Conservation (phyloP, 345 rosid species). For the Eucalyptus marginata region DNA sequence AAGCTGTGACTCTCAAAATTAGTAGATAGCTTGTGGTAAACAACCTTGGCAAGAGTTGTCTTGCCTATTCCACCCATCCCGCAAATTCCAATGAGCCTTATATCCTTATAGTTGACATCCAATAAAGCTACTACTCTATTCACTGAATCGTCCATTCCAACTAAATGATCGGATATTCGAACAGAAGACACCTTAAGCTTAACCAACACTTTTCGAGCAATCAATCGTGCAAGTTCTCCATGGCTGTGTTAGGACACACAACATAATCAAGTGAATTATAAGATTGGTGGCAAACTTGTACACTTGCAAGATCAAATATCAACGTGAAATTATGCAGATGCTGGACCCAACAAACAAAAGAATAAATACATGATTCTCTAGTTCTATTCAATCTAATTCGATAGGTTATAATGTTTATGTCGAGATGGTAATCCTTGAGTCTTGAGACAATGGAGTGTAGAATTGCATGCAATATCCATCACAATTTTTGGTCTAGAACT, state of each 20-base stretch:
- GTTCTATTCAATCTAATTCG: no score
- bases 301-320: no score
- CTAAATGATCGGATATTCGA: not conserved
- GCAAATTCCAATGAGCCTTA: not conserved
- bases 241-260: not conserved
- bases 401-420: no score
- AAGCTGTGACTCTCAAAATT: fast-evolving
- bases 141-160: not conserved
- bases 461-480: not conserved
- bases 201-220: not conserved
- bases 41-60: no score
- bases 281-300: no score
- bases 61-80: no score
- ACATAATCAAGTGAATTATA: not conserved
- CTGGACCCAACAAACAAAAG: not conserved
- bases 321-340: not conserved
- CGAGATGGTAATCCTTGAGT: not conserved
- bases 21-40: no score
- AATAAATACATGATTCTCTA: no score
- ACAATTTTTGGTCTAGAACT: not conserved
- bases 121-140: not conserved
- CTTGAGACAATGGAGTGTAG: not conserved
- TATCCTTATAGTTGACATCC: not conserved
- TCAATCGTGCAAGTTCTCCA: not conserved
- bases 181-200: not conserved